Evolutionary conservation across 169 alveolate species (phyloP), one percentile per base, ranked within the genome.

Genomic region (Cryptosporidium meleagridis): DNA sequence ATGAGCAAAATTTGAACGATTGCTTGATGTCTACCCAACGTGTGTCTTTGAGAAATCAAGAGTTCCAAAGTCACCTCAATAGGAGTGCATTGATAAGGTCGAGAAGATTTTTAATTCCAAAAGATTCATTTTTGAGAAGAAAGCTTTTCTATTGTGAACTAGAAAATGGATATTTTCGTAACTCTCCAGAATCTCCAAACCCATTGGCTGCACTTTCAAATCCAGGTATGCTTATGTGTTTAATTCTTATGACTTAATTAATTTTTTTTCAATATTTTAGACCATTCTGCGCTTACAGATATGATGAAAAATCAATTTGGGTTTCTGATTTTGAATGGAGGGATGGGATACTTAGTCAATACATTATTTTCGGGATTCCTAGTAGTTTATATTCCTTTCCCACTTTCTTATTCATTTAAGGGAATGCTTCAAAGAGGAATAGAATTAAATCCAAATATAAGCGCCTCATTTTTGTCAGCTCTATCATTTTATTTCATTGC

Each of bases 301-400:
- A 91, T 91, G 94, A 70, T 94, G 93, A 94, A 94, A 80, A 73
- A 70, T 12, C 96, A 94, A 85, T 87, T 94, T 85, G 94, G 94
- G 41, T 94, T 94, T 84, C 48, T 94, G 69, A 59, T 94, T 31
- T 65, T 93, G 21, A 94, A 94, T 70, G 93, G 95, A n/a, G 96
- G 96, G 14, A 91, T 93, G 87, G 96, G 94, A 12, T 94, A 86
- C 80, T 84, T 92, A 68, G 92, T 94, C 68, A 93, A 91, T 68
- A 80, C 87, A 44, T 87, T 94, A 35, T 94, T 93, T 80, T 91
- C 96, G 9, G 96, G 95, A 45, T 93, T 92, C 48, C 58, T 92
- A 52, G 95, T 94, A n/a, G 96, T 96, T n/a, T 91, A 93, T 55
- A 85, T 91, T 70, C 97, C 97, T 21, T 89, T 93, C 67, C 95